A percentile compares a stretch with the other conserved stretches of the same genome.
Conservation (phyloP, 371 early-diverging fungal genomes). For the Lichtheimia corymbifera region DNA sequence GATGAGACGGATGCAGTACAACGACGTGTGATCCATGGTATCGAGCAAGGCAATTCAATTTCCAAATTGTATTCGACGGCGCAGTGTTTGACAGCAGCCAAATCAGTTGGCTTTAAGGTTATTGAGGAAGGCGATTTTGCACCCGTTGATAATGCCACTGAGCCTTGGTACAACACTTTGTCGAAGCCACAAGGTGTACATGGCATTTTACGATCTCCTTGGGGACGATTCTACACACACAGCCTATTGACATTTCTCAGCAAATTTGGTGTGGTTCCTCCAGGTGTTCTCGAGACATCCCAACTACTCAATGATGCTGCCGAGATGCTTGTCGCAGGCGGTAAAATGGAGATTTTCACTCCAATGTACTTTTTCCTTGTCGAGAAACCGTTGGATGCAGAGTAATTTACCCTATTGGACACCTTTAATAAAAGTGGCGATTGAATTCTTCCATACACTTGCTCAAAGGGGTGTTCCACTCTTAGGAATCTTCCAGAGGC, state of each 20-base stretch:
- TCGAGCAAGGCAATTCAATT: conserved; percentile 79
- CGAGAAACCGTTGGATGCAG: conserved; percentile 56
- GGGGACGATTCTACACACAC: conserved; percentile 59
- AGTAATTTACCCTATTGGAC: not conserved
- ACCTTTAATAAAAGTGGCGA: not conserved
- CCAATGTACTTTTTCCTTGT: conserved; percentile 83
- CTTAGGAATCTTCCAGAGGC: no score
- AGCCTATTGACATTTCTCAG: conserved; percentile 61
- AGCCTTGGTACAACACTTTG: conserved; percentile 74
- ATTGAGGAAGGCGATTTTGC: conserved; percentile 64
- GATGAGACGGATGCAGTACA: conserved; percentile 64
- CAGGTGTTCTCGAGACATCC: conserved; percentile 70
- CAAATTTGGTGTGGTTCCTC: conserved; percentile 67
- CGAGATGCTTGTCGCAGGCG: conserved; percentile 70
- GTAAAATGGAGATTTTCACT: conserved; percentile 72
- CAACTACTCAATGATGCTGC: conserved; percentile 70
- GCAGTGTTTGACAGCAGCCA: conserved; percentile 62
- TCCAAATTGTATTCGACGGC: conserved; percentile 68
- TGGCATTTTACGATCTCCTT: conserved; percentile 50
- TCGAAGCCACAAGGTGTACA: conserved; percentile 43
- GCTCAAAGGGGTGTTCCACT: no score
- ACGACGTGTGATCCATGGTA: conserved; percentile 63
- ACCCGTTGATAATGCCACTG: conserved; percentile 47
- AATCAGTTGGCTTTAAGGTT: conserved; percentile 72
- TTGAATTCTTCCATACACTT: no score